phyloP scores from a whole-genome alignment of 2,329 filamentous ascomycete species.

The Coniochaeta prunicola region DNA sequence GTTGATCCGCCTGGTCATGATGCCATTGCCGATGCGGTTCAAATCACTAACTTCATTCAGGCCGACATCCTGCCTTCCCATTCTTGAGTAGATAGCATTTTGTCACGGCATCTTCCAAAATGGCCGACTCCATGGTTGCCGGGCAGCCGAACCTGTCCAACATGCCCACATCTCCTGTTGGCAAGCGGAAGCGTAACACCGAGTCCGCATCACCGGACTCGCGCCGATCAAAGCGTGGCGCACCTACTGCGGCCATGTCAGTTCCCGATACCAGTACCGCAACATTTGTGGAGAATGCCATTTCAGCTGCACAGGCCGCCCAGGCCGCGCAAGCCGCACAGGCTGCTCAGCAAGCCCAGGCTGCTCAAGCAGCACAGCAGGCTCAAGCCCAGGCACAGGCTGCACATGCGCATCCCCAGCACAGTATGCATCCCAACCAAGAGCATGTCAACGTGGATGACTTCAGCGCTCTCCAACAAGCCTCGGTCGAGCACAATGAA shows the following conservation, averaged over 20 bases:
- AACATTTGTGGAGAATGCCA: slow-evolving; percentile 47
- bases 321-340: slow-evolving; percentile 21
- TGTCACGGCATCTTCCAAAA: slow-evolving; percentile 15
- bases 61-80: background rate
- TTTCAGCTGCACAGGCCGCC: slow-evolving; percentile 36
- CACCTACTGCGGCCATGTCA: slow-evolving; percentile 36
- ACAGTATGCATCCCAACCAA: slow-evolving; percentile 3
- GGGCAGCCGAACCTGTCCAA: slow-evolving; percentile 41
- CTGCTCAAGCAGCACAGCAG: slow-evolving; percentile 13
- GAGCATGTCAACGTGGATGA: slow-evolving; percentile 41
- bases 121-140: slow-evolving; percentile 38
- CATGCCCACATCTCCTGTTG: slow-evolving; percentile 33
- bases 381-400: background rate
- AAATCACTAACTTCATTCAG: background rate
- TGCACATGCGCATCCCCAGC: background rate
- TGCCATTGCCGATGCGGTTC: background rate
- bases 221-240: slow-evolving; percentile 42
- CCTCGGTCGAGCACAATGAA: slow-evolving; percentile 39
- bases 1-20: background rate
- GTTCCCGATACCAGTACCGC: slow-evolving; percentile 34
- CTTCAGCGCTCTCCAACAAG: slow-evolving; percentile 50
- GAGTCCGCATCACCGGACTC: slow-evolving; percentile 41
- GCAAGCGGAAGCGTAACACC: slow-evolving; percentile 49
- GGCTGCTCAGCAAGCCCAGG: slow-evolving; percentile 13
- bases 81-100: background rate